Base-by-base conservation (phyloP, 177 flowering plant genomes). In the Vitis hybrid region DNA sequence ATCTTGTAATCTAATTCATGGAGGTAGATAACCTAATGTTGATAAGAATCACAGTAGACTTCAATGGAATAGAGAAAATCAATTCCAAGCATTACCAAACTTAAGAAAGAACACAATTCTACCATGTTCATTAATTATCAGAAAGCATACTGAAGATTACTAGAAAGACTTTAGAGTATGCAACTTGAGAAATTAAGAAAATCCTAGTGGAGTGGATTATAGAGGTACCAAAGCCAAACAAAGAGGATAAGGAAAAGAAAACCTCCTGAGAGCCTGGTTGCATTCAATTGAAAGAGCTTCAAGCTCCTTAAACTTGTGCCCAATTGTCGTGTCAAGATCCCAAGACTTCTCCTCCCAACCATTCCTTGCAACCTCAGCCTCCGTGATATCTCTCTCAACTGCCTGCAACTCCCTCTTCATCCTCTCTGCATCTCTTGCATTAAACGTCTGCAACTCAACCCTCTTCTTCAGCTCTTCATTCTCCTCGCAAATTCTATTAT, bases 321-420 rank as follows among this genome's bases (percentile, higher is more conserved):
- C 79, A 1, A 87, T 58, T 0, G 30, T 30, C 1, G 79, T 46
- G 65, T 87, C 85, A 24, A 88, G 74, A 64, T 84, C 87, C 90
- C 88, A 87, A n/a, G 67, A 70, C 85, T 88, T 86, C 77, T 88
- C 94, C 80, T 90, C 94, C 89, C 88, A 90, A 0, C 62, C 79
- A 69, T 60, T 85, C 72, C 86, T 84, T 2, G 80, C 79, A 62
- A 24, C 67, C 75, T 90, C 89, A 1, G 91, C 81, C 58, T 93
- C 99, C 48, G 67, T 84, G 66, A 84, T 85, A 65, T 96, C 97
- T 67, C 93, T 87, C 85, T 91, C 99, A 72, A 91, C 84, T 5
- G 40, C 40, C 40, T 35, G 40, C 40, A 35, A 35, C 40, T 35
- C 40, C 40, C 40, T 35, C 40, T 35, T 35, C 40, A 35, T 35